Percentiles rank a stretch among this genome's conserved stretches.
phyloP scores from a whole-genome alignment of 1,284 basidiomycete genomes.

The Chiua sp. region DNA sequence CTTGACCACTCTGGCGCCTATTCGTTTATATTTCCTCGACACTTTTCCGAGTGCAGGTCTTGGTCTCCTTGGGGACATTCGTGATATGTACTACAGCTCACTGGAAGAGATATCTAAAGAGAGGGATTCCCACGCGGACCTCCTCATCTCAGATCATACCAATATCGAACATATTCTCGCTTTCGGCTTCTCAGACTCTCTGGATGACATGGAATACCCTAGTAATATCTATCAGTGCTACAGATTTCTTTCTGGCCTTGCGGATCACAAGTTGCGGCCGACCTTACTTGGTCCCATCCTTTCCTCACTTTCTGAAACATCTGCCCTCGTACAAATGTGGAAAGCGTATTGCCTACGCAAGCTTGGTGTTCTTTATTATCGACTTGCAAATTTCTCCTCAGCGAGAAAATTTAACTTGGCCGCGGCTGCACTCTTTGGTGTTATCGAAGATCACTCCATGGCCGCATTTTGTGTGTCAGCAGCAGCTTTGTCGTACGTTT shows the following conservation, averaged over 20 bases:
- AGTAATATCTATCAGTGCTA: background rate
- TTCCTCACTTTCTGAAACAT: background rate
- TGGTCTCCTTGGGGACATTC: too few species aligned
- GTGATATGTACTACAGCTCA: too few species aligned
- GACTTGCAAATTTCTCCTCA: background rate
- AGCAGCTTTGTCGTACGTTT: background rate
- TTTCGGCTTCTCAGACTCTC: too few species aligned
- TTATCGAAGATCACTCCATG: background rate
- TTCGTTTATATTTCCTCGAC: too few species aligned
- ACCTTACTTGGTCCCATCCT: background rate
- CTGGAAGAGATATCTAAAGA: too few species aligned
- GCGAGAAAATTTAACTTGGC: background rate
- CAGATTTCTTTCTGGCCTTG: background rate
- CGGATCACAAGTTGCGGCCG: background rate
- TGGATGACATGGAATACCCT: background rate
- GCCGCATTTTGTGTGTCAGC: background rate
- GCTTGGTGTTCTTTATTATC: background rate
- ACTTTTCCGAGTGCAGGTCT: too few species aligned
- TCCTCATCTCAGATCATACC: too few species aligned
- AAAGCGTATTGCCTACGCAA: background rate
- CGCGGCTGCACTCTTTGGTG: background rate
- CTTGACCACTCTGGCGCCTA: too few species aligned
- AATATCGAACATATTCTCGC: too few species aligned
- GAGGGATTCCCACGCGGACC: too few species aligned
- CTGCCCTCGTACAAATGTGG: background rate